A percentile compares a stretch with the other conserved stretches of the same genome.
Conservation (phyloP, 2,329 filamentous ascomycete species). For the Mycosphaerella arachidis region DNA sequence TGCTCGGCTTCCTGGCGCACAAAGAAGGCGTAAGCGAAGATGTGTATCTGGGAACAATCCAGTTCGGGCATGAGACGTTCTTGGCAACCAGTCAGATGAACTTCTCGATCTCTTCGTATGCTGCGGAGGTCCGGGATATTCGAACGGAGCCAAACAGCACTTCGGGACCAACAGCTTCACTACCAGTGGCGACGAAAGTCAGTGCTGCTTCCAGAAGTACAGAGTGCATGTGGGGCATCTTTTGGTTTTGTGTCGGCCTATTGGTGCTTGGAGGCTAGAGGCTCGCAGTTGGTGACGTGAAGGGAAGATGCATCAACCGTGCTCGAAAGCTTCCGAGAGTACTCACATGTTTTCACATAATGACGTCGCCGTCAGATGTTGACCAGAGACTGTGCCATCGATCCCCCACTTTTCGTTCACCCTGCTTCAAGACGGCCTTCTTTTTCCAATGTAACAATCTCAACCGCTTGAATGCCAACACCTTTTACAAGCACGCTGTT, state of each 20-base stretch:
- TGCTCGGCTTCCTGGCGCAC: conserved; percentile 11
- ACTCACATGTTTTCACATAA: too few species aligned
- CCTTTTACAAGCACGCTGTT: too few species aligned
- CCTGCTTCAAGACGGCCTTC: too few species aligned
- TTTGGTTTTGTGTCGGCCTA: not conserved
- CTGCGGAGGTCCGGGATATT: conserved; percentile 4
- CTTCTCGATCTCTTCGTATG: conserved; percentile 9
- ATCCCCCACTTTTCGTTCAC: too few species aligned
- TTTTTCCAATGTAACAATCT: too few species aligned
- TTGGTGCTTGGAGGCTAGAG: too few species aligned
- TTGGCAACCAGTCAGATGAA: conserved; percentile 14
- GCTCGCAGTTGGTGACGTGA: too few species aligned
- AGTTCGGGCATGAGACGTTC: conserved; percentile 18
- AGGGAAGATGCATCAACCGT: too few species aligned
- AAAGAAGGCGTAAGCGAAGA: conserved; percentile 9
- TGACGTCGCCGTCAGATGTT: too few species aligned
- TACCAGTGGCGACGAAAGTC: conserved; percentile 5
- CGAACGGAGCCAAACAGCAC: not conserved
- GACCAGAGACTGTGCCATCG: too few species aligned
- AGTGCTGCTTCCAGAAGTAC: not conserved
- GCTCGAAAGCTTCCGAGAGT: too few species aligned
- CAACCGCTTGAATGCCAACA: too few species aligned
- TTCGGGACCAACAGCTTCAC: conserved; percentile 6
- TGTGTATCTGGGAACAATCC: conserved; percentile 16
- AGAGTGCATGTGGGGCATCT: not conserved